Percentiles rank a stretch among this genome's conserved stretches.
Evolutionary conservation across 768 basidiomycete genomes (phyloP).

Genomic region (Rubroboletus pulcherrimus): DNA sequence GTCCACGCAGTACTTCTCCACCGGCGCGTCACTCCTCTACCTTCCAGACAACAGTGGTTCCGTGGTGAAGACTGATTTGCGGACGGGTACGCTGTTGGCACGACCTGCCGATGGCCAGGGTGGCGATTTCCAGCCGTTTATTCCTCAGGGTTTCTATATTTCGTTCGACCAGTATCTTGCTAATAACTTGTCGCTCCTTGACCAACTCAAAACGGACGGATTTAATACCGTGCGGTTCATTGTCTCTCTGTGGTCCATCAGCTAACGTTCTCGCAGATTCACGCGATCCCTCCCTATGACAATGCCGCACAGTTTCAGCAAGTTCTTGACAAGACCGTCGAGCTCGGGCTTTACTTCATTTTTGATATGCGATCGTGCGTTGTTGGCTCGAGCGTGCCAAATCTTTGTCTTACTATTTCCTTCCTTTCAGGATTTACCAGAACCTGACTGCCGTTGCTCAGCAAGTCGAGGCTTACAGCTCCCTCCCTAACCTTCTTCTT

Average conservation of each 20-base stretch:
- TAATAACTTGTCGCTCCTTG: slow-evolving; percentile 47
- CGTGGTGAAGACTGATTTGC: slow-evolving; percentile 47
- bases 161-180: slow-evolving; percentile 52
- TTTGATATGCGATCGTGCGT: slow-evolving; percentile 70
- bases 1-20: slow-evolving; percentile 28
- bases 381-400: background rate
- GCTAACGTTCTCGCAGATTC: slow-evolving; percentile 47
- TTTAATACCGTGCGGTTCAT: slow-evolving; percentile 21
- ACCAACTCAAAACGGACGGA: slow-evolving; percentile 58
- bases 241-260: background rate
- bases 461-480: slow-evolving; percentile 62
- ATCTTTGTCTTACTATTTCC: background rate
- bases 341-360: slow-evolving; percentile 53
- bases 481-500: slow-evolving; percentile 60
- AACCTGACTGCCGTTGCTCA: slow-evolving; percentile 56
- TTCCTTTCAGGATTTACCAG: slow-evolving; percentile 46
- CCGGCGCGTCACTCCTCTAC: slow-evolving; percentile 37
- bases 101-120: slow-evolving; percentile 29
- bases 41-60: slow-evolving; percentile 36
- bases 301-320: slow-evolving; percentile 41
- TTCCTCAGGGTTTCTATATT: slow-evolving; percentile 77
- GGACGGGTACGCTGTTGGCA: slow-evolving; percentile 42
- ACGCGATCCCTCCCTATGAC: slow-evolving; percentile 66
- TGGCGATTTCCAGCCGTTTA: slow-evolving; percentile 34
- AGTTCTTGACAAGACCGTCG: slow-evolving; percentile 14